phyloP scores from a whole-genome alignment of 2,329 filamentous ascomycete genomes.

The Dendryphion nanum region DNA sequence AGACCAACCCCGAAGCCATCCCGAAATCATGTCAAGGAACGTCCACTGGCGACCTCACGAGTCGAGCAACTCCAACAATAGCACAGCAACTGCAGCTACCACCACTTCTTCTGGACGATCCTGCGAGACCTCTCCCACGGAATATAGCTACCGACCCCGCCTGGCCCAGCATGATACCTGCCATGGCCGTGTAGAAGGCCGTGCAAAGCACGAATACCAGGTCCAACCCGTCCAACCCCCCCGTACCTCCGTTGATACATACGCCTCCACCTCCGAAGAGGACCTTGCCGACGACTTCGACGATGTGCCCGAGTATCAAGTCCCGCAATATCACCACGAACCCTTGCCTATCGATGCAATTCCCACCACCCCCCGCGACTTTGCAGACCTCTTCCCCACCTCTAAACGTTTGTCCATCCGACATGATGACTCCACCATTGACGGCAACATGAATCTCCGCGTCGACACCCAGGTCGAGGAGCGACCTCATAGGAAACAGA shows the following conservation, averaged over 20 bases:
- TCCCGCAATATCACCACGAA: slow-evolving; percentile 62
- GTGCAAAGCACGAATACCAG: slow-evolving; percentile 21
- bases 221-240: slow-evolving; percentile 14
- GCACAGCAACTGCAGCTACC: background rate
- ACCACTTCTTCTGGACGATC: slow-evolving; percentile 19
- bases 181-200: slow-evolving; percentile 27
- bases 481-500: slow-evolving; percentile 58
- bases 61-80: slow-evolving; percentile 22
- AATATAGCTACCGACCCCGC: slow-evolving; percentile 30
- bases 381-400: slow-evolving; percentile 83
- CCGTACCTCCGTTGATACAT: slow-evolving; percentile 71
- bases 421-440: slow-evolving; percentile 84
- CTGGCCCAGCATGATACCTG: slow-evolving; percentile 31
- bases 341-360: slow-evolving; percentile 65
- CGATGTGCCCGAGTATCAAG: slow-evolving; percentile 51
- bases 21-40: slow-evolving; percentile 26
- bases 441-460: slow-evolving; percentile 96
- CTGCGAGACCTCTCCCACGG: slow-evolving; percentile 34
- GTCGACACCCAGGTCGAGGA: slow-evolving; percentile 72
- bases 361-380: slow-evolving; percentile 77
- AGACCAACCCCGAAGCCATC: too few species aligned
- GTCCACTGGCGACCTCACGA: slow-evolving; percentile 32
- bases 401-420: slow-evolving; percentile 75
- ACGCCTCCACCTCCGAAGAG: slow-evolving; percentile 70
- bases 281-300: slow-evolving; percentile 51